phyloP scores from a whole-genome alignment of 441 rosid species.

The Pelargonium citronellum region DNA sequence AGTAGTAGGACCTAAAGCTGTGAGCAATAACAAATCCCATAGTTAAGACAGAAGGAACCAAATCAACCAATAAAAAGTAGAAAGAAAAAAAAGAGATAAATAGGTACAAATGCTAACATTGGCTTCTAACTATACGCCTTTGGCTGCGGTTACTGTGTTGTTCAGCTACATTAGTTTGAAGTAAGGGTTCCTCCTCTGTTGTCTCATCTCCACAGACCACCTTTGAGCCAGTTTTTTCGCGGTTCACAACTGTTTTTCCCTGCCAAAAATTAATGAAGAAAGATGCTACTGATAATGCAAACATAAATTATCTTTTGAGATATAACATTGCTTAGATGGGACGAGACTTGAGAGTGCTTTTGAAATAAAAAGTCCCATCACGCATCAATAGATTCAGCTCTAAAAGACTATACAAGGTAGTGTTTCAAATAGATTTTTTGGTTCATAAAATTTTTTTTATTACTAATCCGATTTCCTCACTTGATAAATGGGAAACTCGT shows the following conservation, averaged over 20 bases:
- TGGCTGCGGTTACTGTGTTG: slow-evolving; percentile 30
- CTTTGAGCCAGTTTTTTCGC: slow-evolving; percentile 19
- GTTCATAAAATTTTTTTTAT: no score
- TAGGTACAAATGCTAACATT: slow-evolving; percentile 33
- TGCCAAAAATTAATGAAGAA: slow-evolving; percentile 19
- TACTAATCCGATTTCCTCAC: no score
- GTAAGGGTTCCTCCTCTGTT: slow-evolving; percentile 17
- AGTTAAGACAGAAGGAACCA: neutral
- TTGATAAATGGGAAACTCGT: no score
- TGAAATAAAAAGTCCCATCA: neutral
- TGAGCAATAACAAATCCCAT: slow-evolving; percentile 9
- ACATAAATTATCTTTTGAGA: no score
- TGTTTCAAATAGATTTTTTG: no score
- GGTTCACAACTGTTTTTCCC: slow-evolving; percentile 28
- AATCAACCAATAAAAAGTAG: neutral
- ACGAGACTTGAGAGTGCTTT: neutral
- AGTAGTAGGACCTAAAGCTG: slow-evolving; percentile 53
- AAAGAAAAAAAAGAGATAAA: neutral
- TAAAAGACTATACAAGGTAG: no score
- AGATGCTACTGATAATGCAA: neutral
- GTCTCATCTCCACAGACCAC: slow-evolving; percentile 27
- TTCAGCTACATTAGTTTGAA: slow-evolving; percentile 21
- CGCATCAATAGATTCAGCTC: neutral
- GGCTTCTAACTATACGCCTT: slow-evolving; percentile 43
- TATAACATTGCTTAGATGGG: no score